Base-by-base conservation (phyloP, 179 eudicot genomes). In the Camellia oleifera region DNA sequence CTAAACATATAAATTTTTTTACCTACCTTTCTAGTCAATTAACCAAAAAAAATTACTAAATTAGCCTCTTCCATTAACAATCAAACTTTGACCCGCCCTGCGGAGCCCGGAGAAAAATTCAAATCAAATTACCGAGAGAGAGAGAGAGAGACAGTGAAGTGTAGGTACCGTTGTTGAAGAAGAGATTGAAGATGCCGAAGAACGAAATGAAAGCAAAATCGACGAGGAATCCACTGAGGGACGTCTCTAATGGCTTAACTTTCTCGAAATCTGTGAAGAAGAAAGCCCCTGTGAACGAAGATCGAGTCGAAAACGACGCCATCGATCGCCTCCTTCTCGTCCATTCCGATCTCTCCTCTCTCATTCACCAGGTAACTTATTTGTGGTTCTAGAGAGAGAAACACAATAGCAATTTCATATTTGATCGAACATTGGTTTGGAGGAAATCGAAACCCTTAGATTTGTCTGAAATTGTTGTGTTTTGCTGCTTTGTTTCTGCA, bases 281-380 rank as follows among this genome's bases (percentile, higher is more conserved):
- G 40, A 81, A 85, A 77, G 40, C 63, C 45, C 58, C 77, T 42
- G 15, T 61, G 56, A 68, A 67, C 60, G 64, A 65, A 15, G 70
- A 69, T 23, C 50, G 48, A 67, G 63, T 5, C 8, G 80, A 82
- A 0, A 86, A 75, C 10, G 90, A 83, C 64, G 85, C 89, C 0
- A 84, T 93, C 79, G 95, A 93, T 77, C 93, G 91, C 45, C 91
- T 95, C 74, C 89, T 92, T 46, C 89, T 91, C 20, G 81, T 90
- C 70, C 97, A 92, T 80, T 91, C 97, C 32, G 85, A 91, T 72
- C 78, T 95, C 9, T 89, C 97, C 20, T 79, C 90, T 44, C 82
- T 90, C 69, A 64, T 92, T 77, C 90, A 82, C 67, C 97, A 93
- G 95, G 98, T 94, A 75, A 3, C 12, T 15, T 10, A 26, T 0